These are phyloP conservation scores for Fraxinus dipetala DNA, from an alignment of 305 asterid species.

Conservation along the genomic window DNA sequence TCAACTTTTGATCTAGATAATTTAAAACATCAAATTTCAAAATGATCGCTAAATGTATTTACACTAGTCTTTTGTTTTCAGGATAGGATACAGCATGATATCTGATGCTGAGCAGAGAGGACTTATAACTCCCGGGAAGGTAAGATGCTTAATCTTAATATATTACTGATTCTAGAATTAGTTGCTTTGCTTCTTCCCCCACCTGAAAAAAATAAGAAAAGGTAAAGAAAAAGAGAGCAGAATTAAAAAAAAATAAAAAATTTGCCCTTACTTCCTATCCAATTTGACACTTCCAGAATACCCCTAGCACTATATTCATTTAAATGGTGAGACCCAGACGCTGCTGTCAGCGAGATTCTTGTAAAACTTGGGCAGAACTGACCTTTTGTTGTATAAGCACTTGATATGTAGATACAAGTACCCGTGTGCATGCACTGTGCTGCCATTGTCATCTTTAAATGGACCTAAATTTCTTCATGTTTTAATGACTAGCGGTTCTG, in stretches of 20 bases:
- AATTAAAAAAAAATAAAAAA: not conserved
- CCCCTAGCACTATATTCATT: not conserved
- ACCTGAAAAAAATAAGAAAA: not conserved
- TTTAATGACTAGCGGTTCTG: not conserved
- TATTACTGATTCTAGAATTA: not conserved
- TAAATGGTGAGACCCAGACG: not conserved
- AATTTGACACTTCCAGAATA: not conserved
- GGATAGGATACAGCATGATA: constrained; percentile 95
- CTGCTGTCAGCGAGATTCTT: not conserved
- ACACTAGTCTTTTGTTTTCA: constrained; percentile 37
- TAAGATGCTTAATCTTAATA: constrained; percentile 29
- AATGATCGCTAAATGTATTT: not conserved
- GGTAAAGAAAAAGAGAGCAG: not conserved
- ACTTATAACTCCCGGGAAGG: constrained; percentile 88
- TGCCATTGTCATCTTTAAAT: not conserved
- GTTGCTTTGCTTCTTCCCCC: not conserved
- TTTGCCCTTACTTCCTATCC: not conserved
- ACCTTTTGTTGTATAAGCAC: constrained; percentile 3
- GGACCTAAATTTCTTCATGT: not conserved
- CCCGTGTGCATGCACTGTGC: not conserved
- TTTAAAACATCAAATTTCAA: not conserved
- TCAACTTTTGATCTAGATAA: not conserved
- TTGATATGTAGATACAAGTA: not conserved
- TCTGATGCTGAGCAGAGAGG: constrained; percentile 89
- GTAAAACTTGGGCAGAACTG: not conserved